Evolutionary conservation across 306 rosid species (phyloP).

Genomic region (Mimosa pudica): DNA sequence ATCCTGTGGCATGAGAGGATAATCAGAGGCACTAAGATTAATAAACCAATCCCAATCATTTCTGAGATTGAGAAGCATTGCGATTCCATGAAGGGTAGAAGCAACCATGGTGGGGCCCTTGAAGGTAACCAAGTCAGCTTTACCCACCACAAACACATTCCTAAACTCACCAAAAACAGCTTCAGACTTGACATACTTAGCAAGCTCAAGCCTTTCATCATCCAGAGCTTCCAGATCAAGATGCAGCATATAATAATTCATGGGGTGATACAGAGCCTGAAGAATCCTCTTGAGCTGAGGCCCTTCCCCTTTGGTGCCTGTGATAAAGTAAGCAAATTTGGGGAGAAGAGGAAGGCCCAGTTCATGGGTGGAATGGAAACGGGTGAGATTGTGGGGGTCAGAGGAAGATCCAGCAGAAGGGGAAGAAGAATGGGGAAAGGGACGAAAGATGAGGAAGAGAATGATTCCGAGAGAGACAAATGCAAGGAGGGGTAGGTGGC

Average conservation of each 20-base stretch:
- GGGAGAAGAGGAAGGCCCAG: slow-evolving; percentile 61
- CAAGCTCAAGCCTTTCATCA: slow-evolving; percentile 73
- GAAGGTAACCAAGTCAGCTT: slow-evolving; percentile 69
- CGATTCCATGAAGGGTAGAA: slow-evolving; percentile 71
- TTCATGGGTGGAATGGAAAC: slow-evolving; percentile 12
- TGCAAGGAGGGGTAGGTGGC: slow-evolving; percentile 46
- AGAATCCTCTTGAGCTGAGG: slow-evolving; percentile 63
- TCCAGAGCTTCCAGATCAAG: slow-evolving; percentile 90
- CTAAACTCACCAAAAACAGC: slow-evolving; percentile 47
- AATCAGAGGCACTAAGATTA: slow-evolving; percentile 88
- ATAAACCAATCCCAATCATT: slow-evolving; percentile 92
- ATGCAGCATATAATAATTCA: slow-evolving; percentile 78
- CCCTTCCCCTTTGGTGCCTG: slow-evolving; percentile 70
- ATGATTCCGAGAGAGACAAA: slow-evolving; percentile 43
- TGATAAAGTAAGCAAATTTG: slow-evolving; percentile 68
- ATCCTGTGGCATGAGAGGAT: slow-evolving; percentile 86
- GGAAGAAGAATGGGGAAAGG: slow-evolving; percentile 41
- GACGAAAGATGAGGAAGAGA: slow-evolving; percentile 38
- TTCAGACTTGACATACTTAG: slow-evolving; percentile 65
- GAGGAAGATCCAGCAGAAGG: slow-evolving; percentile 27
- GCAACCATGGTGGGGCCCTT: slow-evolving; percentile 88
- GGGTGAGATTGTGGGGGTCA: slow-evolving; percentile 20
- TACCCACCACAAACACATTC: slow-evolving; percentile 83
- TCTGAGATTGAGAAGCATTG: slow-evolving; percentile 63
- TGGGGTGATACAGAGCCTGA: slow-evolving; percentile 78